Evolutionary conservation across 2,329 filamentous ascomycete genomes (phyloP), one percentile per base, ranked within the genome.

Genomic region (Phialophora macrospora): DNA sequence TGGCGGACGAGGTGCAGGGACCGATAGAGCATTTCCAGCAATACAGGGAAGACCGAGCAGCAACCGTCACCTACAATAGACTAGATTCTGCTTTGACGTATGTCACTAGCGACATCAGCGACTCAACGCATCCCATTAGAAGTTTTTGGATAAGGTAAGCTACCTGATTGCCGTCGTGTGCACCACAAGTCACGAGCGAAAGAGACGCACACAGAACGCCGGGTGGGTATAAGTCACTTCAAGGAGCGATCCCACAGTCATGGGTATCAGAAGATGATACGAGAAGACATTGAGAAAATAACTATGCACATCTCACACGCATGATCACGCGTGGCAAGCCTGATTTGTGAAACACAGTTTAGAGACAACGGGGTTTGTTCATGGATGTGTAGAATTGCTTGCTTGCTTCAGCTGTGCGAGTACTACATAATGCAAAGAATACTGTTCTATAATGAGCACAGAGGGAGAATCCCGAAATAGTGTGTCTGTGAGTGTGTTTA

Each of bases 11-110:
- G 51, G 17, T 17, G 17, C 8, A 32, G 12, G 52, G 49, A 62
- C 32, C 51, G 55, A 55, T 64, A 64, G 55, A 52, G 48, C 55
- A 55, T 58, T 28, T 20, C 20, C 41, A 52, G 46, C 46, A 51
- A 30, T 7, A 24, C 34, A 4, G 41, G 22, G 17, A 34, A 59
- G 20, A 28, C 28, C 5, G 28, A 51, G 44, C 44, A n/a, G 22
- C 17, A 8, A 30, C 9, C 56, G 17, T 46, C 30, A 20, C 7
- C 12, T 20, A 59, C 32, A 20, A 59, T 30, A 49, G n/a, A 30
- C 28, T 48, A 11, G 22, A 44, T 28, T 58, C 30, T 7, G 20
- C 30, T 59, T 44, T 11, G 32, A 46, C 41, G 5, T 30, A 30
- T 32, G 2, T 12, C 44, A 48, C 22, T n/a, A n/a, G 24, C 28